Base-by-base conservation (phyloP, 768 basidiomycete genomes). In the Dentipellis fragilis region DNA sequence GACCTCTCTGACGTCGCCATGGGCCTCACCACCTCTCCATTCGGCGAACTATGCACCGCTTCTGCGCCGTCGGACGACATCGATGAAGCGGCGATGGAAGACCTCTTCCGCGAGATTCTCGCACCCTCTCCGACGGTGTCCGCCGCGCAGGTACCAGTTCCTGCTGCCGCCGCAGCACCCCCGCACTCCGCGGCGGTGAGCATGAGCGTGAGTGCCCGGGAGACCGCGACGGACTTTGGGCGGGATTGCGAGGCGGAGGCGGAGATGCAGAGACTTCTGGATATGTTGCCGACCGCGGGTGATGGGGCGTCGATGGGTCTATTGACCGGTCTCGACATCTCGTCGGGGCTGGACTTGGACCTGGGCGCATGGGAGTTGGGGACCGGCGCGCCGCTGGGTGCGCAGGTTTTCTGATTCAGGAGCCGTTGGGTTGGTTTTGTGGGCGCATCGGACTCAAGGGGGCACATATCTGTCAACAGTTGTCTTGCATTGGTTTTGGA, bases 71-170 rank as follows among this genome's bases (percentile, higher is more conserved):
- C 64, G 36, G 47, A 65, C 46, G 56, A 63, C 51, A 72, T 80
- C 68, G 81, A 84, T 66, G 82, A 80, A 66, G 73, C 74, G 60
- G 72, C 78, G 58, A 85, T 86, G 80, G 83, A 87, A 62, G 75
- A 75, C 62, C 73, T 87, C 68, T 75, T 86, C 75, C 75, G 79
- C 59, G 83, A 87, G 70, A 84, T 87, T 70, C 77, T 85, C 72
- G 77, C 76, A 65, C 70, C 77, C 58, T 76, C 80, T 48, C 67
- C 69, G 57, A 55, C 66, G 57, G 57, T 64, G 54, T 56, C 68
- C 66, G 54, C 69, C 64, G 55, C 69, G 60, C 54, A 69, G 68
- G 63, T 71, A 63, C 65, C 70, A 61, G 47, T 60, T 64, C 14
- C 23, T 23, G 29, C 17, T 49, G 63, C 54, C 46, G 59, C 37